A percentile compares a stretch with the other conserved stretches of the same genome.
phyloP scores from a whole-genome alignment of 768 basidiomycete genomes.

The Termitomyces titanicus region DNA sequence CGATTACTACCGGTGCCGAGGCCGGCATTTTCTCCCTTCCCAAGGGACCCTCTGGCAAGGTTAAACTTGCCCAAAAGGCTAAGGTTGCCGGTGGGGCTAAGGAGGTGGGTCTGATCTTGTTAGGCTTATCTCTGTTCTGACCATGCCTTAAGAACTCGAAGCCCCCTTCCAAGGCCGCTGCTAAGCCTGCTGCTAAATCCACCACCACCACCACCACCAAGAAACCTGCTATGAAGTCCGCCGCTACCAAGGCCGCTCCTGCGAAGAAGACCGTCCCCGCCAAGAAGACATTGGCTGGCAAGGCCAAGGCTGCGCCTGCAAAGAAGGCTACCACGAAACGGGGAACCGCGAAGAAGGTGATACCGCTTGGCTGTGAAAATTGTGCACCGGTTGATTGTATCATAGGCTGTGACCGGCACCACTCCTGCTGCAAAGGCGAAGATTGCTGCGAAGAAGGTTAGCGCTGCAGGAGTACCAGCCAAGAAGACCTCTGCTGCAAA shows the following conservation, averaged over 20 bases:
- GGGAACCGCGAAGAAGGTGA: background rate
- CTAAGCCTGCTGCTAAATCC: constrained; percentile 29
- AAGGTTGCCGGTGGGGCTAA: constrained; percentile 45
- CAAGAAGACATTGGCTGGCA: constrained; percentile 54
- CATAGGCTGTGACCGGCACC: background rate
- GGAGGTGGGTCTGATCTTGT: constrained; percentile 42
- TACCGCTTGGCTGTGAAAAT: no score
- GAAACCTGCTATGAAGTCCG: constrained; percentile 27
- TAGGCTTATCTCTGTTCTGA: constrained; percentile 1
- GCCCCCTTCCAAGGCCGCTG: constrained; percentile 35
- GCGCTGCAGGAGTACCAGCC: no score
- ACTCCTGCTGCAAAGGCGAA: constrained; percentile 1
- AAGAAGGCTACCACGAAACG: constrained; percentile 32
- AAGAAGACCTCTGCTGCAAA: constrained; percentile 16
- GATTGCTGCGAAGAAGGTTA: constrained; percentile 17
- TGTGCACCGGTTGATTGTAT: background rate
- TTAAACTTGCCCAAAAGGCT: constrained; percentile 55
- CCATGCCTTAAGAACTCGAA: constrained; percentile 39
- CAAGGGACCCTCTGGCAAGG: constrained; percentile 53
- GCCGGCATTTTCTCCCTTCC: constrained; percentile 32
- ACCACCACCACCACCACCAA: constrained; percentile 28
- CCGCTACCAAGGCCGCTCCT: constrained; percentile 25
- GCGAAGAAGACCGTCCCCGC: constrained; percentile 41
- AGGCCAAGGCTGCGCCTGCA: constrained; percentile 33
- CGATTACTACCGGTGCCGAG: constrained; percentile 69